A percentile compares a stretch with the other conserved stretches of the same genome.
phyloP scores from a whole-genome alignment of 345 rosid genomes.

The Pelargonium nanum region DNA sequence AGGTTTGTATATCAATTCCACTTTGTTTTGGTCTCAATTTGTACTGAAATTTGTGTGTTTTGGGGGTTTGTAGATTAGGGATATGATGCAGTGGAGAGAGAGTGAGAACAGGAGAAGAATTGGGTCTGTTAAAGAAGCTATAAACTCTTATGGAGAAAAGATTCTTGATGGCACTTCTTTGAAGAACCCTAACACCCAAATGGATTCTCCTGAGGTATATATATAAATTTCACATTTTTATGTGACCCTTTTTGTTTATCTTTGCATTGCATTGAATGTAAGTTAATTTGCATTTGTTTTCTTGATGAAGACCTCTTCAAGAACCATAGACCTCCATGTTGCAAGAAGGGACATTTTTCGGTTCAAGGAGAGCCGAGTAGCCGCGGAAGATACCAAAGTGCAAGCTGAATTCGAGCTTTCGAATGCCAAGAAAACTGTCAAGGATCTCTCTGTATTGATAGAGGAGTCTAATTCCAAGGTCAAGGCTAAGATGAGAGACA shows the following conservation, averaged over 20 bases:
- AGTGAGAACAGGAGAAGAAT: slow-evolving; percentile 24
- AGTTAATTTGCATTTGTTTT: slow-evolving; percentile 5
- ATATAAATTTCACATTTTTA: not conserved
- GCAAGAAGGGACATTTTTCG: slow-evolving; percentile 39
- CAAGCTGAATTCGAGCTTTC: slow-evolving; percentile 50
- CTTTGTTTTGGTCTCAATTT: too few relatives aligned
- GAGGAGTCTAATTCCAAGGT: slow-evolving; percentile 34
- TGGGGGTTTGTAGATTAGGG: not conserved
- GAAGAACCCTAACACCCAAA: slow-evolving; percentile 19
- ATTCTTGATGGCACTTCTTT: slow-evolving; percentile 25
- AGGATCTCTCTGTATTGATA: slow-evolving; percentile 34
- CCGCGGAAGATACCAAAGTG: slow-evolving; percentile 32
- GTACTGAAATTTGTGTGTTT: too few relatives aligned
- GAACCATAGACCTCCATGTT: slow-evolving; percentile 45
- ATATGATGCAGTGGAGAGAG: slow-evolving; percentile 1
- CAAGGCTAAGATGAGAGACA: slow-evolving; percentile 16
- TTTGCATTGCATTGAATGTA: not conserved
- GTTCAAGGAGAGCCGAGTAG: slow-evolving; percentile 40
- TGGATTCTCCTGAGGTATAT: slow-evolving; percentile 41
- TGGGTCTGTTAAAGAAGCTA: slow-evolving; percentile 60
- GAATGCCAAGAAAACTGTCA: slow-evolving; percentile 28
- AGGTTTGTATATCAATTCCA: too few relatives aligned
- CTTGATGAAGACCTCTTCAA: slow-evolving; percentile 32
- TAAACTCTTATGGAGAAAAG: slow-evolving; percentile 37
- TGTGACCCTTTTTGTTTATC: not conserved